These are phyloP conservation scores for Ilex aquifolium DNA, from an alignment of 257 asterid species.

Conservation along the genomic window DNA sequence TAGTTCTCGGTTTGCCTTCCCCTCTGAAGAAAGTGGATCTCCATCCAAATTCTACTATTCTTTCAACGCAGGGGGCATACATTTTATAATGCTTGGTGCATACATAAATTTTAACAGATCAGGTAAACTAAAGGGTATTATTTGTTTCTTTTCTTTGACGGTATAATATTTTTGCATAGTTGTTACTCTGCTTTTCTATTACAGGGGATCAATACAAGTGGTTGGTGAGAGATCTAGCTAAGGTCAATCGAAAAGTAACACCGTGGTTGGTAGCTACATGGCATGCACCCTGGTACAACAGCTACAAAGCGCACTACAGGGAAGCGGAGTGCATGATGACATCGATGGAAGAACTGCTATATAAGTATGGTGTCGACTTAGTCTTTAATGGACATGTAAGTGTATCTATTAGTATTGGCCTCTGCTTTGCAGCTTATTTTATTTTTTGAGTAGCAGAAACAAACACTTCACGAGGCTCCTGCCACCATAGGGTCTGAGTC, in stretches of 20 bases:
- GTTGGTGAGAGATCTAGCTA: slow-evolving; percentile 69
- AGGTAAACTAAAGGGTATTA: slow-evolving; percentile 28
- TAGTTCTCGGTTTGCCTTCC: slow-evolving; percentile 80
- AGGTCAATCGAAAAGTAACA: slow-evolving; percentile 55
- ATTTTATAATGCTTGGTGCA: slow-evolving; percentile 78
- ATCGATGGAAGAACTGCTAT: slow-evolving; percentile 72
- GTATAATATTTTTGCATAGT: background rate
- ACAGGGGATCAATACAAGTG: slow-evolving; percentile 84
- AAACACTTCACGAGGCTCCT: too few species aligned
- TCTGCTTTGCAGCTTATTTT: background rate
- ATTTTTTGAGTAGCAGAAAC: background rate
- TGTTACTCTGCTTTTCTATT: background rate
- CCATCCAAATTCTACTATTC: slow-evolving; percentile 77
- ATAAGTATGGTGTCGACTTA: slow-evolving; percentile 67
- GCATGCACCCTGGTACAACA: slow-evolving; percentile 98
- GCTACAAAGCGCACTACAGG: slow-evolving; percentile 82
- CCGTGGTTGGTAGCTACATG: slow-evolving; percentile 87
- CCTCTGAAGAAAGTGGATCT: slow-evolving; percentile 75
- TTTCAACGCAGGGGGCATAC: slow-evolving; percentile 91
- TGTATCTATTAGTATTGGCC: background rate
- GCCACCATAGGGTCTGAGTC: too few species aligned
- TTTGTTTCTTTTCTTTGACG: too few species aligned
- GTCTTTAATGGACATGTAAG: slow-evolving; percentile 92
- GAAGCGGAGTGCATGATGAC: slow-evolving; percentile 96
- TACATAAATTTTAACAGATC: slow-evolving; percentile 57